Base-by-base conservation (phyloP, 106 monocot species). In the Allium sativum region DNA sequence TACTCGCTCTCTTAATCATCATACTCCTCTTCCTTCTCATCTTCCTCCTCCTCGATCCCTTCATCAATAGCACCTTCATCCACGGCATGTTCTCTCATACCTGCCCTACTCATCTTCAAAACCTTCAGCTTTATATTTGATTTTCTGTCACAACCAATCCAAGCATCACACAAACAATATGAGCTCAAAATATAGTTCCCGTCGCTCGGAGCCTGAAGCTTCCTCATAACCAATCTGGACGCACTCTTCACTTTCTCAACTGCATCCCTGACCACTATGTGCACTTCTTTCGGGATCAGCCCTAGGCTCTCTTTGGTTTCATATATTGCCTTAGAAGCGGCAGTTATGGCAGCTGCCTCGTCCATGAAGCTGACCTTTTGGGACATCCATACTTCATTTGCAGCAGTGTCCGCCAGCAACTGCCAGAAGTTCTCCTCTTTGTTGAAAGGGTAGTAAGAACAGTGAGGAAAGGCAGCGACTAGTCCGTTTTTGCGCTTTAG, bases 361-460 rank as follows among this genome's bases (percentile, higher is more conserved):
- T 90, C 90, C 81, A 84, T 82, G 66, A 90, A 96, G 57, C 74
- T 90, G 12, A 96, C 81, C 76, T 96, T 96, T 72, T 90, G 95
- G 12, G 90, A 90, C 50, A 90, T 61, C 95, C 95, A 96, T 13
- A 96, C 90, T 17, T 81, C 83, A 44, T 96, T 96, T 5, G 95
- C 69, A 20, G 44, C 59, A 0, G 86, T 59, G 22, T 95, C 90
- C 0, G 90, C 95, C 12, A 96, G 83, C 40, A 96, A 64, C 48
- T 90, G 21, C 95, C 95, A 96, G 16, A 80, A 90, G 64, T 78
- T 90, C 46, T 96, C 95, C 68, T 96, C 95, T 75, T 90, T 96
- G 74, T 76, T 74, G 75, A 96, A 96, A 0, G 95, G 95, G 61
- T 78, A 96, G 48, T 80, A 72, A 3, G 95, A 90, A 40, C 64